Evolutionary conservation across 2,329 filamentous ascomycete species (phyloP).

Genomic region (Diaporthe sp.): DNA sequence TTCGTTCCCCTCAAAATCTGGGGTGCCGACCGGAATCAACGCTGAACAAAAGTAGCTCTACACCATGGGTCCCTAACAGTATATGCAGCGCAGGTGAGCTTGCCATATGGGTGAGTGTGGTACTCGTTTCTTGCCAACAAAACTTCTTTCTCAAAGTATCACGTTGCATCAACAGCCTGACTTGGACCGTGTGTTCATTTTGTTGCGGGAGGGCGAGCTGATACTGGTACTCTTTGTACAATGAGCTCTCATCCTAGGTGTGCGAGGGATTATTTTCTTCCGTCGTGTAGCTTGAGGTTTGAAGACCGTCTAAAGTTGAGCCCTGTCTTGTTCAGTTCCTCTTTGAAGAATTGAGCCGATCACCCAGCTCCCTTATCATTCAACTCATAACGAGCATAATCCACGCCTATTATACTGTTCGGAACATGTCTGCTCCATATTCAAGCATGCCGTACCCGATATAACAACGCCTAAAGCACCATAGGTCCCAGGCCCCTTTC

Average conservation of each 20-base stretch:
- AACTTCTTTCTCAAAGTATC: too few species aligned
- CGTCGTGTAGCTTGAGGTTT: background rate
- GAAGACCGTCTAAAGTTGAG: background rate
- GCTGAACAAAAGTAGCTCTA: too few species aligned
- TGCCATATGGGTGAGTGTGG: too few species aligned
- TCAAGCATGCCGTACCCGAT: background rate
- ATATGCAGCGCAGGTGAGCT: too few species aligned
- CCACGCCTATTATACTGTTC: background rate
- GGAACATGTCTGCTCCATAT: background rate
- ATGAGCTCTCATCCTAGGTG: too few species aligned
- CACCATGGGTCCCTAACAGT: too few species aligned
- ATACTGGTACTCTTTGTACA: background rate
- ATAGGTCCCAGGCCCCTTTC: constrained; percentile 69
- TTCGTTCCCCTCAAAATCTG: too few species aligned
- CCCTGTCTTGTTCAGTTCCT: fast-evolving
- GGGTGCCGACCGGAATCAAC: background rate
- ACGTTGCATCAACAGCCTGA: too few species aligned
- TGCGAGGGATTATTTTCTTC: too few species aligned
- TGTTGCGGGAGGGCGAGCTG: background rate
- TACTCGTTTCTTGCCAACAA: too few species aligned
- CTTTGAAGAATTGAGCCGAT: background rate
- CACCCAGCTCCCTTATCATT: background rate
- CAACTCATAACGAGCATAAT: background rate
- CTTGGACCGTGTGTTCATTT: too few species aligned
- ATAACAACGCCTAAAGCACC: constrained; percentile 54